A percentile compares a stretch with the other conserved stretches of the same genome.
Conservation (phyloP, 2,329 filamentous ascomycete species). For the Huntiella decipiens region DNA sequence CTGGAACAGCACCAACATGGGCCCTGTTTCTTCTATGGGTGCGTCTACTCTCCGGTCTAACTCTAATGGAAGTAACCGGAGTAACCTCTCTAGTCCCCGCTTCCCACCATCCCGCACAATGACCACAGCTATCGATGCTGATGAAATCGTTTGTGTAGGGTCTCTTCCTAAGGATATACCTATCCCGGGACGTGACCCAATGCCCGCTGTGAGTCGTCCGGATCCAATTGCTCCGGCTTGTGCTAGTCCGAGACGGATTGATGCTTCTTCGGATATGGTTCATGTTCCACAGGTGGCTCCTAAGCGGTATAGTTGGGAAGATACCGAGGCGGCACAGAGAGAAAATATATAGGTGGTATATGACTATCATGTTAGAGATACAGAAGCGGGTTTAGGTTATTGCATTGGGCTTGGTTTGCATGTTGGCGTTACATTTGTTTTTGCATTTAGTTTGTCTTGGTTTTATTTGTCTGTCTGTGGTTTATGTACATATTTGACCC, state of each 20-base stretch:
- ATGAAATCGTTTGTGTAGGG: conserved; percentile 34
- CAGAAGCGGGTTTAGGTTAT: neutral
- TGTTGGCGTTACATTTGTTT: too few species aligned
- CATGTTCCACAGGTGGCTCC: conserved; percentile 32
- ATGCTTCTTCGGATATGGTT: conserved; percentile 25
- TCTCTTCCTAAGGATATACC: conserved; percentile 30
- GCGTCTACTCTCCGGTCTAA: conserved; percentile 2
- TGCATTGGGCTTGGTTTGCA: neutral
- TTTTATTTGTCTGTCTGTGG: too few species aligned
- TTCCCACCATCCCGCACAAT: conserved; percentile 22
- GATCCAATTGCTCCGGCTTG: neutral
- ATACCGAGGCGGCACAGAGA: conserved; percentile 10
- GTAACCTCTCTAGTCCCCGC: neutral
- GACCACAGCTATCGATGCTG: conserved; percentile 31
- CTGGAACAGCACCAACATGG: conserved; percentile 3
- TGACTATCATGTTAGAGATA: too few species aligned
- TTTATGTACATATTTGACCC: too few species aligned
- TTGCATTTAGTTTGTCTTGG: too few species aligned
- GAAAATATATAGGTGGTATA: neutral
- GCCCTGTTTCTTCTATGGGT: conserved; percentile 6
- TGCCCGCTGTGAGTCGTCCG: conserved; percentile 1
- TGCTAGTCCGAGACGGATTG: conserved; percentile 20
- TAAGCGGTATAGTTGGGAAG: conserved; percentile 33
- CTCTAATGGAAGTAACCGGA: neutral
- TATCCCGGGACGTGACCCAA: conserved; percentile 12